Evolutionary conservation across 2,329 filamentous ascomycete species (phyloP).

Genomic region (Colletotrichum spinosum): DNA sequence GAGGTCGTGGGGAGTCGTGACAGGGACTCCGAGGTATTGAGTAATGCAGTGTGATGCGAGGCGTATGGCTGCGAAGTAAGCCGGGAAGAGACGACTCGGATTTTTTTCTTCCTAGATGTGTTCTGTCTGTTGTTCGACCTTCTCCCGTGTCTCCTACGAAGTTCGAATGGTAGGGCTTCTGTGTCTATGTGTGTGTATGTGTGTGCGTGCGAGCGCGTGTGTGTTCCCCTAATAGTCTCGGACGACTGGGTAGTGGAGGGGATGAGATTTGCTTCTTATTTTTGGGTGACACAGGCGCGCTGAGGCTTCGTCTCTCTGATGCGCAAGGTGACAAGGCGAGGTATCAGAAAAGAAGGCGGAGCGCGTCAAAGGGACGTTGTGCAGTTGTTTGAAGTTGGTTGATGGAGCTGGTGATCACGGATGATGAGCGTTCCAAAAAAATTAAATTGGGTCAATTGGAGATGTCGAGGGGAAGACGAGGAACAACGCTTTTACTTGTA

Average conservation of each 20-base stretch:
- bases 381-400: conserved; percentile 31
- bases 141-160: conserved; percentile 1
- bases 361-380: conserved; percentile 25
- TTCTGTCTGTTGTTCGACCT: not conserved
- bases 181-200: too few species aligned
- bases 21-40: conserved; percentile 30
- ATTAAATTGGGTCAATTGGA: conserved; percentile 30
- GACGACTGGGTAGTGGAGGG: not conserved
- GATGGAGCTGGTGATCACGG: conserved; percentile 37
- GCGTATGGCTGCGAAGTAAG: conserved; percentile 17
- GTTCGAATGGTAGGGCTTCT: conserved; percentile 9
- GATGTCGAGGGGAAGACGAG: conserved; percentile 37
- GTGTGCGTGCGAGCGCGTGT: not conserved
- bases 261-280: conserved; percentile 12
- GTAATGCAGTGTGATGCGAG: conserved; percentile 25
- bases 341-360: conserved; percentile 27
- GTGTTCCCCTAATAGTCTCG: not conserved
- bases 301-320: not conserved
- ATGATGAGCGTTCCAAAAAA: conserved; percentile 33
- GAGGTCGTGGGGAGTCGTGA: conserved; percentile 32
- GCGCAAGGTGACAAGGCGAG: conserved; percentile 21
- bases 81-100: conserved; percentile 15
- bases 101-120: not conserved
- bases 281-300: conserved; percentile 9
- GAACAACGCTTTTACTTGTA: conserved; percentile 40